Percentiles rank a stretch among this genome's conserved stretches.
Conservation (phyloP, 1,284 basidiomycete species). For the Pseudozyma hubeiensis region DNA sequence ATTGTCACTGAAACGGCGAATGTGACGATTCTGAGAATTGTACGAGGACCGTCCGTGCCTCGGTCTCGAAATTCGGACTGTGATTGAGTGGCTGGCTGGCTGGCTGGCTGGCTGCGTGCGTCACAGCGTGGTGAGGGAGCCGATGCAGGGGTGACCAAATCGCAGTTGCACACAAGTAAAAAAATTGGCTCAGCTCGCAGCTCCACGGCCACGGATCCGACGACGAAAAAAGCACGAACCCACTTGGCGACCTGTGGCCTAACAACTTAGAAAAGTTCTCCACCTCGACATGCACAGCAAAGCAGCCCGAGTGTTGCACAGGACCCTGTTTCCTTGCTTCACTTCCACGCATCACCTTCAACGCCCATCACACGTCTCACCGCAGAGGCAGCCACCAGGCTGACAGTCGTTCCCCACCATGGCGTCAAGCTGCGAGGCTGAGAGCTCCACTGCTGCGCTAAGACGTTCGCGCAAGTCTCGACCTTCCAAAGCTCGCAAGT, state of each 20-base stretch:
- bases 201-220: constrained; percentile 26
- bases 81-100: constrained; percentile 2
- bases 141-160: not conserved
- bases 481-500: constrained; percentile 15
- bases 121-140: constrained; percentile 10
- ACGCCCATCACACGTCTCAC: constrained; percentile 1
- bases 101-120: constrained; percentile 4
- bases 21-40: too few relatives aligned
- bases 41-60: not conserved
- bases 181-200: not conserved
- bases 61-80: not conserved
- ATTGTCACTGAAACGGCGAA: not conserved
- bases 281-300: constrained; percentile 16
- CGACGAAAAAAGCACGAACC: constrained; percentile 9
- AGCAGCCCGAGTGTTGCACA: constrained; percentile 4
- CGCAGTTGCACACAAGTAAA: too few relatives aligned
- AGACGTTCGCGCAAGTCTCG: constrained; percentile 12
- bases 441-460: constrained; percentile 26
- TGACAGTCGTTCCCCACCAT: not conserved
- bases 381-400: not conserved
- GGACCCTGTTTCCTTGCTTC: constrained; percentile 13
- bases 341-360: too few relatives aligned
- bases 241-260: constrained; percentile 1
- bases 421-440: constrained; percentile 37
- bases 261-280: constrained; percentile 17